These are phyloP conservation scores for Fagus sylvatica DNA, from an alignment of 306 rosid species.

Conservation along the genomic window DNA sequence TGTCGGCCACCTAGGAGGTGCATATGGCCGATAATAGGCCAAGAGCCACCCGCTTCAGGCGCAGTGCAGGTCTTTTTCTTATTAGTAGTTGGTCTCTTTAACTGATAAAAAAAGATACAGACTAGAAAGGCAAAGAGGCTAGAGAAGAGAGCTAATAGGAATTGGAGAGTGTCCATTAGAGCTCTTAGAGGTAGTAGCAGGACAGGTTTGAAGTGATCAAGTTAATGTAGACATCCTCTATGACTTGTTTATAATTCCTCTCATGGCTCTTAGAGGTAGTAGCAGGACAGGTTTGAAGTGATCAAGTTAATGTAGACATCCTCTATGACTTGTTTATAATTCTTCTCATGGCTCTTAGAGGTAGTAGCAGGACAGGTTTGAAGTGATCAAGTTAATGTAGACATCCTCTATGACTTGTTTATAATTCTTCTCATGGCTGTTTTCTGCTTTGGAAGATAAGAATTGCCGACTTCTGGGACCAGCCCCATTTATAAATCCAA, in stretches of 20 bases:
- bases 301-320: too few relatives aligned
- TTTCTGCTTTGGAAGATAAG: too few relatives aligned
- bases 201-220: neutral
- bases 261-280: neutral
- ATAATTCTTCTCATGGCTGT: too few relatives aligned
- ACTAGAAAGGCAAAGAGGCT: constrained; percentile 18
- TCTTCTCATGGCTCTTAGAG: neutral
- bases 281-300: neutral
- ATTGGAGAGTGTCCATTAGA: constrained; percentile 26
- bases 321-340: too few relatives aligned
- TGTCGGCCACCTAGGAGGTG: constrained; percentile 29
- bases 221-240: too few relatives aligned
- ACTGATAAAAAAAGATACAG: constrained; percentile 13
- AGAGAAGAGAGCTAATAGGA: neutral
- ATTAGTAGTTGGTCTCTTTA: neutral
- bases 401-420: too few relatives aligned
- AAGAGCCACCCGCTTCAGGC: constrained; percentile 35
- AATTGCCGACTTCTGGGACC: too few relatives aligned
- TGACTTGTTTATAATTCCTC: too few relatives aligned
- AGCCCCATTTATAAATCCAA: too few relatives aligned
- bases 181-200: neutral
- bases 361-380: neutral
- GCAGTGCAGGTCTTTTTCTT: constrained; percentile 6
- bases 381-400: too few relatives aligned
- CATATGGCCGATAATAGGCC: constrained; percentile 41